Conservation (phyloP, 2,329 filamentous ascomycete genomes). For the Mycosphaerella sp. region DNA sequence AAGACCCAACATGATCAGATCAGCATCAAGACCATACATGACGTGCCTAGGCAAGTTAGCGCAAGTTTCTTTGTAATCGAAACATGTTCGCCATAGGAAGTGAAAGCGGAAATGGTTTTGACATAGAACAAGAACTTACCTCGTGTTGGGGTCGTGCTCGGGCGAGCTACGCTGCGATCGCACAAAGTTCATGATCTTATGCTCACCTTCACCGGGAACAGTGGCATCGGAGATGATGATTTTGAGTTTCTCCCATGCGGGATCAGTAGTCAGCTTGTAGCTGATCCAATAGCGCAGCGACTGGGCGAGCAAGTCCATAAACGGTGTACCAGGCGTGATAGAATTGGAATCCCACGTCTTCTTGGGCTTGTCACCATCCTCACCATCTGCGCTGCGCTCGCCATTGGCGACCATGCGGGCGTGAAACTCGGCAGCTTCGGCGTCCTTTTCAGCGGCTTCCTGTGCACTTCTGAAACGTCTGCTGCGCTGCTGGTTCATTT, state of each 20-base stretch:
- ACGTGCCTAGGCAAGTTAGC: constrained; percentile 61
- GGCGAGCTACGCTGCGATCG: constrained; percentile 86
- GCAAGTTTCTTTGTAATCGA: background rate
- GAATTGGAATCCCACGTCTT: constrained; percentile 88
- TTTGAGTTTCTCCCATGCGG: constrained; percentile 91
- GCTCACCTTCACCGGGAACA: constrained; percentile 94
- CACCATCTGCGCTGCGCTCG: constrained; percentile 27
- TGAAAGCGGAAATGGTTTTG: constrained; percentile 11
- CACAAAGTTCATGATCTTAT: constrained; percentile 99
- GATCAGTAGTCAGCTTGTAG: constrained; percentile 96
- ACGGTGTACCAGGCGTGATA: constrained; percentile 94
- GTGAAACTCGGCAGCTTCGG: constrained; percentile 80
- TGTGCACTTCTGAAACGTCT: constrained; percentile 90
- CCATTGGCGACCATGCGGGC: constrained; percentile 71
- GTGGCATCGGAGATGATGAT: constrained; percentile 98
- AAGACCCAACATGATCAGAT: constrained; percentile 96
- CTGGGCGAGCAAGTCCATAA: constrained; percentile 91
- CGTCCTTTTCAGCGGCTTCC: constrained; percentile 89
- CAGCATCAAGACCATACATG: constrained; percentile 95
- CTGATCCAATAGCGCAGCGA: constrained; percentile 94
- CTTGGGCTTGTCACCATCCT: constrained; percentile 52
- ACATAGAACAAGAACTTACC: constrained; percentile 19
- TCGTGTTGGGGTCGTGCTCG: constrained; percentile 88
- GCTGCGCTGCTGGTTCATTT: constrained; percentile 99
- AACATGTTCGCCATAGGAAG: constrained; percentile 11